phyloP scores from a whole-genome alignment of 345 rosid species.

The Melaleuca alternifolia region DNA sequence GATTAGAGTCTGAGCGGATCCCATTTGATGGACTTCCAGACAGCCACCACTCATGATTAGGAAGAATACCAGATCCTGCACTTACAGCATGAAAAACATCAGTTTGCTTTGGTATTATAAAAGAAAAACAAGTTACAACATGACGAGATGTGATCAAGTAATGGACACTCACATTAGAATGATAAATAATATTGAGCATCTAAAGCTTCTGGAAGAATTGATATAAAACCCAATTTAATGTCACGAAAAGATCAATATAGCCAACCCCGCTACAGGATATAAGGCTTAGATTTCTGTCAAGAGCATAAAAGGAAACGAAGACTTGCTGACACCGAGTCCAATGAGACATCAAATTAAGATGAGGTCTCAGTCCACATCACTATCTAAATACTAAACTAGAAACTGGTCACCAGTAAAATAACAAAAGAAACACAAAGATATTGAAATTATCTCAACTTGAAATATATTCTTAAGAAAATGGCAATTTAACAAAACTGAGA shows the following conservation, averaged over 20 bases:
- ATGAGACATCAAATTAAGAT: neutral
- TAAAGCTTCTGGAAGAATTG: neutral
- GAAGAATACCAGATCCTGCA: neutral
- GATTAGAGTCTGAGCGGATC: constrained; percentile 3
- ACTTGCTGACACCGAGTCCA: neutral
- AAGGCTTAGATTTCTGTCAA: neutral
- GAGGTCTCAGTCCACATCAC: neutral
- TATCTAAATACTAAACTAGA: neutral
- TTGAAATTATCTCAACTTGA: neutral
- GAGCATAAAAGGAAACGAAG: neutral
- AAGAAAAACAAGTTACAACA: neutral
- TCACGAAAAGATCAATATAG: neutral
- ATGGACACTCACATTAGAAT: neutral
- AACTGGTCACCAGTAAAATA: neutral
- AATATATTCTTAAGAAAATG: neutral
- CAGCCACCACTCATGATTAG: neutral
- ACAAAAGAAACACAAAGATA: neutral
- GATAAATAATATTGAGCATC: neutral
- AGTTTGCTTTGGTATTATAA: neutral
- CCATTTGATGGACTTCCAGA: neutral
- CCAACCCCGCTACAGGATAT: neutral
- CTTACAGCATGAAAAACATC: neutral
- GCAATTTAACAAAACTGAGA: neutral
- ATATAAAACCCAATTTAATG: neutral
- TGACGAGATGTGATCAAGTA: neutral